These are phyloP conservation scores for Cymbopogon citratus DNA, from an alignment of 176 grass and related monocot genomes.

Conservation along the genomic window DNA sequence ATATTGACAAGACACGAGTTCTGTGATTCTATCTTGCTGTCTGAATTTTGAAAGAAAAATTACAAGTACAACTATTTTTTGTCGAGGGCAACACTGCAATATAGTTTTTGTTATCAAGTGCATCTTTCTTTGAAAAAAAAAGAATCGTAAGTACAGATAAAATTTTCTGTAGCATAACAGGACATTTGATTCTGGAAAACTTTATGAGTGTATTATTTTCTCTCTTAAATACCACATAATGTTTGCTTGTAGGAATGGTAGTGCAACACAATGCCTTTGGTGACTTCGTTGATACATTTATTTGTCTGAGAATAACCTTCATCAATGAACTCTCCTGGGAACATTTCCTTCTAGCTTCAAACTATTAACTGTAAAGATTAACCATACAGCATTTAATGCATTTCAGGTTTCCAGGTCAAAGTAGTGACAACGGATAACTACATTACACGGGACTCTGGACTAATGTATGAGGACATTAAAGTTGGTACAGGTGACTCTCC, in stretches of 20 bases:
- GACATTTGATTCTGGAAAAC: slow-evolving; percentile 10
- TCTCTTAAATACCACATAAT: background rate
- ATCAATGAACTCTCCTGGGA: background rate
- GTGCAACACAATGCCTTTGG: background rate
- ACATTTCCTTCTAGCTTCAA: background rate
- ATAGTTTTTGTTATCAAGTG: background rate
- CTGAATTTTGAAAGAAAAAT: background rate
- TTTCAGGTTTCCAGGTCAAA: slow-evolving; percentile 92
- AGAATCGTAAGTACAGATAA: background rate
- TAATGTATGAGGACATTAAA: slow-evolving; percentile 84
- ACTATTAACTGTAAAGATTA: background rate
- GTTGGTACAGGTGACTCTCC: slow-evolving; percentile 83
- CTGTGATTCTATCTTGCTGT: background rate
- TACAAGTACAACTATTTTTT: background rate
- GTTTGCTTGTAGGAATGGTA: background rate
- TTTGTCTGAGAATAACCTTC: background rate
- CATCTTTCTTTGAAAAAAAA: background rate
- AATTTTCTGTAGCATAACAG: background rate
- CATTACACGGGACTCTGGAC: slow-evolving; percentile 60
- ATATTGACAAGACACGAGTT: background rate
- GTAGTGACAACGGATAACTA: slow-evolving; percentile 83
- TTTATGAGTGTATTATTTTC: slow-evolving; percentile 1
- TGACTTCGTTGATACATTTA: background rate
- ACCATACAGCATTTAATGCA: background rate
- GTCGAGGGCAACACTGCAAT: background rate